Percentiles rank a stretch among this genome's conserved stretches.
phyloP scores from a whole-genome alignment of 1,139 yeast genomes.

The Kazachstania sp. region DNA sequence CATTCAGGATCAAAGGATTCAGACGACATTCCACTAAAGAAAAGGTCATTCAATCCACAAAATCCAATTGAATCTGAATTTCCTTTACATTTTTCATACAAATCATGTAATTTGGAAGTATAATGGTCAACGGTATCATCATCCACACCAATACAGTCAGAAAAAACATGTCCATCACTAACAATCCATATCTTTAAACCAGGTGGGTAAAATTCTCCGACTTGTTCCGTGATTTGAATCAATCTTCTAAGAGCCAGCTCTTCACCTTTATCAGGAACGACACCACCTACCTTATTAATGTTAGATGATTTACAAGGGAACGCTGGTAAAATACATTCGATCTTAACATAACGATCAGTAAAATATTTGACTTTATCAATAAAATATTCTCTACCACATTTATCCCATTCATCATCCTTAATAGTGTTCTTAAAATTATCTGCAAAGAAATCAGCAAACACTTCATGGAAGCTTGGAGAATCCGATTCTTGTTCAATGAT shows the following conservation, averaged over 20 bases:
- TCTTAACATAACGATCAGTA: constrained; percentile 39
- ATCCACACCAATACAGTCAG: constrained; percentile 52
- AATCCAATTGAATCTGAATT: constrained; percentile 32
- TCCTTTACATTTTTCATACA: constrained; percentile 33
- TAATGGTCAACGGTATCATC: constrained; percentile 45
- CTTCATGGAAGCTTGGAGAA: constrained; percentile 19
- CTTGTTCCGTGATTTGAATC: constrained; percentile 26
- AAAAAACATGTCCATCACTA: constrained; percentile 58
- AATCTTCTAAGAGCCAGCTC: constrained; percentile 35
- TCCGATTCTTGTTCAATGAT: too few relatives aligned
- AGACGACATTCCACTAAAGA: constrained; percentile 27
- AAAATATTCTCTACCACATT: constrained; percentile 39
- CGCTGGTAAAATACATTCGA: constrained; percentile 55
- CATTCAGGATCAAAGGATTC: constrained; percentile 23
- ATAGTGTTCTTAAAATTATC: constrained; percentile 41
- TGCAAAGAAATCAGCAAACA: constrained; percentile 36
- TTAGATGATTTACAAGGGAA: constrained; percentile 59
- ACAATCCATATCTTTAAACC: constrained; percentile 51
- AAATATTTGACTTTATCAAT: constrained; percentile 39
- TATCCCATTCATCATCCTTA: constrained; percentile 42
- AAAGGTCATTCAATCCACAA: constrained; percentile 34
- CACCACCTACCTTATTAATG: constrained; percentile 42
- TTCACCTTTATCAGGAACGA: constrained; percentile 44
- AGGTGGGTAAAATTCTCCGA: constrained; percentile 42
- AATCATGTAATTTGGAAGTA: constrained; percentile 37